Evolutionary conservation across 2,329 filamentous ascomycete genomes (phyloP).

Genomic region (Westerdykella sp.): DNA sequence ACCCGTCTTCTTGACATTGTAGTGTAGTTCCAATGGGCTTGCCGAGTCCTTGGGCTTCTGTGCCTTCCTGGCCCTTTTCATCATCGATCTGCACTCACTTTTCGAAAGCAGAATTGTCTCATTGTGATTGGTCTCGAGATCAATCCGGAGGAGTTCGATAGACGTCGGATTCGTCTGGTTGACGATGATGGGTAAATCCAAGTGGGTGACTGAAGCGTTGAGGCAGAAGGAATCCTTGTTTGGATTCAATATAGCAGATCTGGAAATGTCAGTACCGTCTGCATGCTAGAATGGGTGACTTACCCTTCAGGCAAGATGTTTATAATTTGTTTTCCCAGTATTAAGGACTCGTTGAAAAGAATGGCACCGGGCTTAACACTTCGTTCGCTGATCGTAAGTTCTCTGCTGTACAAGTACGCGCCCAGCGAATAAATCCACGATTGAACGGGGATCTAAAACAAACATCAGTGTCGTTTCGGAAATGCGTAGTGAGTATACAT

Average conservation of each 20-base stretch:
- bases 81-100: constrained; percentile 68
- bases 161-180: constrained; percentile 87
- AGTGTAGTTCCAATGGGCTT: constrained; percentile 61
- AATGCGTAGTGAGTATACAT: constrained; percentile 23
- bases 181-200: constrained; percentile 76
- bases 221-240: constrained; percentile 76
- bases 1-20: constrained; percentile 76
- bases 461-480: constrained; percentile 3
- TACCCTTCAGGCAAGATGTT: constrained; percentile 93
- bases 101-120: constrained; percentile 71
- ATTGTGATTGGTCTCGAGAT: constrained; percentile 72
- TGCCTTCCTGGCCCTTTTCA: constrained; percentile 61
- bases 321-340: constrained; percentile 93
- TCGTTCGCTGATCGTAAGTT: constrained; percentile 87
- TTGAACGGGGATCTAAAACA: constrained; percentile 60
- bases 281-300: constrained; percentile 17
- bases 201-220: constrained; percentile 54
- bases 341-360: constrained; percentile 85
- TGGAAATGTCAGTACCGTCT: constrained; percentile 30
- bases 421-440: constrained; percentile 65
- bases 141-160: constrained; percentile 81
- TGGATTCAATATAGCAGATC: constrained; percentile 81
- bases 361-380: constrained; percentile 84
- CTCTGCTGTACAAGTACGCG: constrained; percentile 84
- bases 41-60: constrained; percentile 44